Conservation (phyloP, 2,329 filamentous ascomycete genomes). For the Juglanconis oblonga region DNA sequence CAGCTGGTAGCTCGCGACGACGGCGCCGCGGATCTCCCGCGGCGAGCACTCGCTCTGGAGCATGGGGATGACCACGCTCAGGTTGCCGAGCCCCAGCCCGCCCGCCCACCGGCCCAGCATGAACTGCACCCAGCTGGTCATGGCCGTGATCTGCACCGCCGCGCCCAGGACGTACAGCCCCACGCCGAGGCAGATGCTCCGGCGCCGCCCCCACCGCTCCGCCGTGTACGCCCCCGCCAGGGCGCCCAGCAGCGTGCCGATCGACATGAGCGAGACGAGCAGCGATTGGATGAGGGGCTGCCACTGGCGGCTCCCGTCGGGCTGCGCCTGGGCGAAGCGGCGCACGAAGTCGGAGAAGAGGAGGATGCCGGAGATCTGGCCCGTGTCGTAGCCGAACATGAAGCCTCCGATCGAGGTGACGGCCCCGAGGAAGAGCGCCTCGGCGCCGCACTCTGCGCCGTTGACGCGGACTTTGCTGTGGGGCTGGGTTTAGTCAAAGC, state of each 20-base stretch:
- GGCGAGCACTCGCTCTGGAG: conserved; percentile 64
- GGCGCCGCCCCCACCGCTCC: conserved; percentile 55
- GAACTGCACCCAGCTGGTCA: conserved; percentile 59
- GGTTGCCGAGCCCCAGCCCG: conserved; percentile 63
- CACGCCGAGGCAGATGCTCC: conserved; percentile 49
- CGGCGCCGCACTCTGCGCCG: background rate
- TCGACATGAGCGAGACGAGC: conserved; percentile 55
- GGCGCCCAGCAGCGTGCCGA: conserved; percentile 54
- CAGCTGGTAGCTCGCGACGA: conserved; percentile 70
- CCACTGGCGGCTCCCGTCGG: conserved; percentile 44
- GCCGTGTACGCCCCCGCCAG: conserved; percentile 51
- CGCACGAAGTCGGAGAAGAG: conserved; percentile 53
- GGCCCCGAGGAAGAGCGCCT: conserved; percentile 45
- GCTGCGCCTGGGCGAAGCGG: conserved; percentile 48
- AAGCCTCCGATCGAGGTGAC: conserved; percentile 55
- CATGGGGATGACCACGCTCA: conserved; percentile 64
- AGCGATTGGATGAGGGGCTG: conserved; percentile 59
- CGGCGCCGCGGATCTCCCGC: conserved; percentile 58
- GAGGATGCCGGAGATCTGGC: conserved; percentile 61
- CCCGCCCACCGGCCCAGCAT: conserved; percentile 64
- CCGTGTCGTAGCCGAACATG: conserved; percentile 58
- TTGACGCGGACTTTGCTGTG: background rate
- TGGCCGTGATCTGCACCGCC: conserved; percentile 61
- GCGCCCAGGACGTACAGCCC: conserved; percentile 61
- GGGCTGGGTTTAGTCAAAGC: background rate